These are phyloP conservation scores for Rhizophlyctis rosea DNA, from an alignment of 192 early-diverging fungal species.

Conservation along the genomic window DNA sequence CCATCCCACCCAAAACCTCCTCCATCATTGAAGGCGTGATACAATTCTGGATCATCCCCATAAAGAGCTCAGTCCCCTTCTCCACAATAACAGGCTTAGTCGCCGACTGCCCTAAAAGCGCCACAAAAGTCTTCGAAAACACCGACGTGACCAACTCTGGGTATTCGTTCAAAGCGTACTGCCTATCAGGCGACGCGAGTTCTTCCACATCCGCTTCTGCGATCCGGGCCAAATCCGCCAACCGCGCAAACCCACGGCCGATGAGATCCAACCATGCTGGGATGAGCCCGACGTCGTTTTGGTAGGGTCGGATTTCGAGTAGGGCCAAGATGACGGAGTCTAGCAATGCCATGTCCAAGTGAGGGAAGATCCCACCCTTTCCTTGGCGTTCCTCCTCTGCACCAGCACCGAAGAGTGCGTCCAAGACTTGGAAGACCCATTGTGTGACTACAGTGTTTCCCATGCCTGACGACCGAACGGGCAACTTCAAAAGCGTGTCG, in stretches of 20 bases:
- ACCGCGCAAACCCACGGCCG: slow-evolving; percentile 66
- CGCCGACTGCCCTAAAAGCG: slow-evolving; percentile 21
- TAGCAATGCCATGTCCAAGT: slow-evolving; percentile 31
- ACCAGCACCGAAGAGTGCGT: slow-evolving; percentile 54
- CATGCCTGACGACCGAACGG: slow-evolving; percentile 58
- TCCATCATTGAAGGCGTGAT: slow-evolving; percentile 75
- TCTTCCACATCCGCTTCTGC: slow-evolving; percentile 15
- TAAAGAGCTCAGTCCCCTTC: slow-evolving; percentile 68
- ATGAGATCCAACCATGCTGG: slow-evolving; percentile 85
- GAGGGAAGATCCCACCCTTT: slow-evolving; percentile 26
- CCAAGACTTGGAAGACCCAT: slow-evolving; percentile 72
- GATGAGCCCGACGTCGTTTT: slow-evolving; percentile 74
- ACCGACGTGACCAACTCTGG: slow-evolving; percentile 31
- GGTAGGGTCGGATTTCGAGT: slow-evolving; percentile 70
- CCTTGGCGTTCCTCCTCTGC: slow-evolving; percentile 19
- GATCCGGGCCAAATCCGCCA: slow-evolving; percentile 48
- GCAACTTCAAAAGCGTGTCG: slow-evolving; percentile 71
- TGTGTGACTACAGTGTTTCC: slow-evolving; percentile 73
- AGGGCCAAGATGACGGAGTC: slow-evolving; percentile 33
- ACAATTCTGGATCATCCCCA: slow-evolving; percentile 66
- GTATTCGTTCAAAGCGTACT: slow-evolving; percentile 36
- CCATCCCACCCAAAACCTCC: slow-evolving; percentile 43
- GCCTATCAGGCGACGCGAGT: slow-evolving; percentile 5
- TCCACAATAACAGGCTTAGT: slow-evolving; percentile 40
- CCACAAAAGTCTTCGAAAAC: slow-evolving; percentile 34